Evolutionary conservation across 768 basidiomycete species (phyloP).

Genomic region (Rhodotorula kratochvilovae): DNA sequence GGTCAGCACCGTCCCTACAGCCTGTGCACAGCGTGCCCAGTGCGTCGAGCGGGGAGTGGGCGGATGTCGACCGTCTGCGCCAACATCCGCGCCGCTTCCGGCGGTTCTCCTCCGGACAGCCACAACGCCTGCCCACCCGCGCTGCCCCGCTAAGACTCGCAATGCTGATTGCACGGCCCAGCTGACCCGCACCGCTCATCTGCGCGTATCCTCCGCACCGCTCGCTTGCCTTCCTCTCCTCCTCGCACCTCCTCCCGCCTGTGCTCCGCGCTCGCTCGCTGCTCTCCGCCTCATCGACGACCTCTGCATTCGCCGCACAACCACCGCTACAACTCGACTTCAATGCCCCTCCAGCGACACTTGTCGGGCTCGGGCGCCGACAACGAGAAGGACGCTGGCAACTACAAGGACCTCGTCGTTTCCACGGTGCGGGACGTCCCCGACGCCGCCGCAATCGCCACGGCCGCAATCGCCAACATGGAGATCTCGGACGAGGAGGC

Average conservation of each 20-base stretch:
- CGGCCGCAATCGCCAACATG: slow-evolving; percentile 55
- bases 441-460: slow-evolving; percentile 45
- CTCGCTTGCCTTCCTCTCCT: background rate
- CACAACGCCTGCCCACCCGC: too few relatives aligned
- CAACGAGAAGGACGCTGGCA: background rate
- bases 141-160: too few relatives aligned
- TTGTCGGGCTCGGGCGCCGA: background rate
- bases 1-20: too few relatives aligned
- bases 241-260: background rate
- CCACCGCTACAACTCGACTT: too few relatives aligned
- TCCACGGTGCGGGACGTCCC: slow-evolving; percentile 49
- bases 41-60: too few relatives aligned
- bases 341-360: background rate
- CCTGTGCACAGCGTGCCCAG: too few relatives aligned
- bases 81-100: too few relatives aligned
- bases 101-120: too few relatives aligned
- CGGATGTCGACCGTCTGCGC: too few relatives aligned
- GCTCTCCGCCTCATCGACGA: too few relatives aligned
- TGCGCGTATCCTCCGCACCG: background rate
- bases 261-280: background rate
- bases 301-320: background rate
- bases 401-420: background rate
- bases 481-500: slow-evolving; percentile 43
- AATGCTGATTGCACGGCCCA: too few relatives aligned
- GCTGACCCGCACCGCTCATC: background rate